Evolutionary conservation across 176 grass and related monocot species (phyloP).

Genomic region (Cocos nucifera): DNA sequence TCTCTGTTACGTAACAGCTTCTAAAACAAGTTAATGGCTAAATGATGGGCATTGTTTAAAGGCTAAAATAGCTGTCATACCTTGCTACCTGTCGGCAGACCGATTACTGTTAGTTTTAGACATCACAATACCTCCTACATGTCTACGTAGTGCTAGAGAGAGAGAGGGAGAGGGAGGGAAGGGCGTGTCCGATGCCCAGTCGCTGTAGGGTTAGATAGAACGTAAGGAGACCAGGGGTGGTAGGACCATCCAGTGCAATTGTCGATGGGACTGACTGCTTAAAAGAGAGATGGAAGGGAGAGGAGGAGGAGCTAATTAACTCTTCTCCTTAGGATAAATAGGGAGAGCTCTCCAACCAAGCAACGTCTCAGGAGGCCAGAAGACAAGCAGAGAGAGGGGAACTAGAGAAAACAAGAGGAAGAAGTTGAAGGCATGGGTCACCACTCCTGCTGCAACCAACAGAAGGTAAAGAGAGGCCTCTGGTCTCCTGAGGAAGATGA

Average conservation of each 20-base stretch:
- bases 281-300: neutral
- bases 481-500: conserved; percentile 99
- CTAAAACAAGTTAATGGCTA: too few species aligned
- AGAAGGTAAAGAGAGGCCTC: conserved; percentile 96
- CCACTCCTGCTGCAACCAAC: conserved; percentile 98
- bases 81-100: too few species aligned
- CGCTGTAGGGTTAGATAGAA: conserved; percentile 91
- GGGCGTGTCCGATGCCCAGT: conserved; percentile 59
- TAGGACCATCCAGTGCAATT: conserved; percentile 32
- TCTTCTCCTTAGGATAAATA: conserved; percentile 1
- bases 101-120: too few species aligned
- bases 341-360: conserved; percentile 25
- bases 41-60: too few species aligned
- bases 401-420: conserved; percentile 13
- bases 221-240: conserved; percentile 34
- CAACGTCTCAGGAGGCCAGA: conserved; percentile 1
- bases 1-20: too few species aligned
- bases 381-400: conserved; percentile 22
- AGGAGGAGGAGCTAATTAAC: conserved; percentile 8
- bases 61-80: too few species aligned
- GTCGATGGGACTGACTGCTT: conserved; percentile 3
- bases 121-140: too few species aligned
- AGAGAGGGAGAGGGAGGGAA: conserved; percentile 12
- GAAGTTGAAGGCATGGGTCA: conserved; percentile 52
- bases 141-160: neutral